Base-by-base conservation (phyloP, 257 asterid species). In the Cynanchum wilfordii region DNA sequence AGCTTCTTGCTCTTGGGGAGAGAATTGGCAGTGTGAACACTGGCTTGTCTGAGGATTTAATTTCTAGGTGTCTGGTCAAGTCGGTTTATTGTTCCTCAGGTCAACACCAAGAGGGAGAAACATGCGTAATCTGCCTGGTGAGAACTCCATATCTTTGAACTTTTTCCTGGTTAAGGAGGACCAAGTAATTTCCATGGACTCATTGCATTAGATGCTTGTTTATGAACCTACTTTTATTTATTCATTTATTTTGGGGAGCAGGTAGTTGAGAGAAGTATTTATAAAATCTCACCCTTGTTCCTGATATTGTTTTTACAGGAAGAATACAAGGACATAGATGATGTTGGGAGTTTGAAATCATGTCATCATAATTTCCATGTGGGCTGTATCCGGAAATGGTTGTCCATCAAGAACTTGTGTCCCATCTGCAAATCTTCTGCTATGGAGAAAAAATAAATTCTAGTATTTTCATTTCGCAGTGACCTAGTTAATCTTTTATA, bases 1-100 rank as follows among this genome's bases (percentile, higher is more conserved):
- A 91, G 22, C 97, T 91, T 71, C 90, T 89, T 60, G 97, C 90
- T 19, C 89, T 91, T 10, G 97, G 92, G 40, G 96, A 91, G 74
- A 85, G 94, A 74, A 91, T 91, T 56, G 97, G 97, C 70, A 84
- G 75, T 70, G 97, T 91, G 79, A 86, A 36, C 84, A 91, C 96
- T 2, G 97, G 97, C 24, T 79, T 91, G 80, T 80, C 90, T 10
- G 96, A 87, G 66, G 79, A 82, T 74, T 79, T 78, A 67, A 74
- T 87, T 47, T 73, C 87, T 9, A 85, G 79, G 80, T 85, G 95
- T 70, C 75, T 87, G 75, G 84, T 84, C 3, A 88, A 79, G 79
- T 84, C 90, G 9, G 77, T 80, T 67, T 84, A 77, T 82, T 83
- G 87, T 66, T 84, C 89, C 13, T 82, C 91, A 6, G 90, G 83